These are phyloP conservation scores for Chalciporus piperatoides DNA, from an alignment of 1,284 basidiomycete genomes.

Conservation along the genomic window DNA sequence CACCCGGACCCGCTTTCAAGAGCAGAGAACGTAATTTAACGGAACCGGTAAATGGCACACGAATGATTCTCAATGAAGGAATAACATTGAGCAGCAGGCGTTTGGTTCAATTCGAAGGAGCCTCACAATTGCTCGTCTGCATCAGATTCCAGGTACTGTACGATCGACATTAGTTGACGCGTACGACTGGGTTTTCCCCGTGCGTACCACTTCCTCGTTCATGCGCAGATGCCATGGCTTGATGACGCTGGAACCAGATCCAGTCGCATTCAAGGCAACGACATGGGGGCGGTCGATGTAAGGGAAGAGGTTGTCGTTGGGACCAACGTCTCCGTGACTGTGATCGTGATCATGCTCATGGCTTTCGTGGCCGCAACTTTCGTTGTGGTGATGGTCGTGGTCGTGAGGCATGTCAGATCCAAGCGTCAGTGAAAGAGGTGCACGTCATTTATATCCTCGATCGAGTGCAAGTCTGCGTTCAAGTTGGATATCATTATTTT, in stretches of 20 bases:
- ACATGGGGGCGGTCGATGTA: constrained; percentile 73
- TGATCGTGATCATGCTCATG: constrained; percentile 52
- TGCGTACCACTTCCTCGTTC: constrained; percentile 57
- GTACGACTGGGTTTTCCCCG: not conserved
- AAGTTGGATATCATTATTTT: too few relatives aligned
- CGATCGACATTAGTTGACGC: constrained; percentile 6
- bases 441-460: not conserved
- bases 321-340: constrained; percentile 47
- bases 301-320: constrained; percentile 64
- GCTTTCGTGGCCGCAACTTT: constrained; percentile 52
- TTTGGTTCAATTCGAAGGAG: constrained; percentile 4
- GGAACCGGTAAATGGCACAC: constrained; percentile 75
- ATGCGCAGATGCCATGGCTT: constrained; percentile 75
- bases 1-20: constrained; percentile 69
- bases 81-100: constrained; percentile 8
- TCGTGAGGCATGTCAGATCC: constrained; percentile 10
- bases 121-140: constrained; percentile 78
- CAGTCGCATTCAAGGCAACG: constrained; percentile 62
- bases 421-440: not conserved
- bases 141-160: constrained; percentile 73
- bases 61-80: constrained; percentile 55
- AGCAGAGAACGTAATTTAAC: constrained; percentile 73
- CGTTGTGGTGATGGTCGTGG: constrained; percentile 53
- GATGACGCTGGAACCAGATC: constrained; percentile 51
- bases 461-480: too few relatives aligned